Conservation (phyloP, 2,329 filamentous ascomycete genomes). For the Fusarium sp. region DNA sequence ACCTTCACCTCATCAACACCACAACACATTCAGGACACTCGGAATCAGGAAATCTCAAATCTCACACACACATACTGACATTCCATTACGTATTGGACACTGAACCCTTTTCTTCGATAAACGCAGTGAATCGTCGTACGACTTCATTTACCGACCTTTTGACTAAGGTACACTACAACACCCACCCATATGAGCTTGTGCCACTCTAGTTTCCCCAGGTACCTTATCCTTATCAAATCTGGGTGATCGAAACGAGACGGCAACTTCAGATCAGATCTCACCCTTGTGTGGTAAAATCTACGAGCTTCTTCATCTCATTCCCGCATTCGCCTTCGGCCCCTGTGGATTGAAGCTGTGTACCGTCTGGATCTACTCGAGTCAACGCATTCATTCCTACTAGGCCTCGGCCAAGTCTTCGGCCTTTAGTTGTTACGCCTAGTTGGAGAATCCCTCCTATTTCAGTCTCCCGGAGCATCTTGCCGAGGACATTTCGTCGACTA, state of each 20-base stretch:
- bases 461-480: not conserved
- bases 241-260: slow-evolving; percentile 15
- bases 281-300: slow-evolving; percentile 9
- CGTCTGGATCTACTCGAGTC: not conserved
- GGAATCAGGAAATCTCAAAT: not conserved
- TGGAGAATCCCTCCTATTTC: not conserved
- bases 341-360: not conserved
- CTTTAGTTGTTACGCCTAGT: not conserved
- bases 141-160: slow-evolving; percentile 12
- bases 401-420: not conserved
- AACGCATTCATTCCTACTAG: not conserved
- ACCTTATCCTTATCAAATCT: not conserved
- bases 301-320: not conserved
- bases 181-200: slow-evolving; percentile 32
- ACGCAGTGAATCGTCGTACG: slow-evolving; percentile 27
- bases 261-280: not conserved
- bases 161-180: slow-evolving; percentile 5
- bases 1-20: not conserved
- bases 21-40: too few relatives aligned
- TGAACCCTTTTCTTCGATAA: slow-evolving; percentile 8
- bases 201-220: slow-evolving; percentile 11
- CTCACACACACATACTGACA: not conserved
- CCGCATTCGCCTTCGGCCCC: not conserved
- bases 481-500: not conserved
- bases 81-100: slow-evolving; percentile 20